Base-by-base conservation (phyloP, 2,329 filamentous ascomycete genomes). In the Penicillium sp. region DNA sequence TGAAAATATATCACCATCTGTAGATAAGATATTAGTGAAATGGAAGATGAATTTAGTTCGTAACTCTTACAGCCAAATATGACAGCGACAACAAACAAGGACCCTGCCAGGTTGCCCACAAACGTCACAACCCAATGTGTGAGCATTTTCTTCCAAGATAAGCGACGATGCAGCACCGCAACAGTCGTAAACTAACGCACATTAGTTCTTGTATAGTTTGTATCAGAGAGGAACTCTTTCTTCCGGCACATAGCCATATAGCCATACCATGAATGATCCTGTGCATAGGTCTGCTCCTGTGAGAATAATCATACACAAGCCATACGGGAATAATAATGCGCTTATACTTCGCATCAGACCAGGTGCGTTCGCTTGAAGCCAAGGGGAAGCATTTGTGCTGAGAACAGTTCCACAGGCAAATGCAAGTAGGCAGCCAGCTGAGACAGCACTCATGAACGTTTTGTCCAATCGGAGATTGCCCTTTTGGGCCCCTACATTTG, bases 401-500 rank as follows among this genome's bases (percentile, higher is more conserved):
- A 83, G 67, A 0, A 71, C 65, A 2, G 78, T 75, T 0, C 77
- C 80, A 40, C 77, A 79, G 5, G 77, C 81, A 57, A 85, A 83
- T 2, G 78, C 74, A 1, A 84, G 69, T 5, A 84, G 67, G 52
- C 76, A 77, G 0, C 82, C 82, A 4, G 81, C 81, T 43, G 81
- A 78, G 39, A 83, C 74, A 4, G 77, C 70, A 55, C 78, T 81
- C 43, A 81, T 61, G 59, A 83, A 82, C 39, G 83, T 71, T 58
- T 83, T 83, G 62, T 82, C 77, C 4, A 78, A 67, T 9, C 79
- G 73, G 78, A 80, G 83, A 52, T 79, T 75, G 9, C 79, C 80
- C 63, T 84, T 84, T 49, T 73, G 73, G 24, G 73, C 72, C 5
- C 81, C 83, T n/a, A 78, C 73, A 10, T 79, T 75, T 1, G 76